A percentile compares a stretch with the other conserved stretches of the same genome.
Conservation (phyloP, 768 basidiomycete species). For the Boletellus sp. region DNA sequence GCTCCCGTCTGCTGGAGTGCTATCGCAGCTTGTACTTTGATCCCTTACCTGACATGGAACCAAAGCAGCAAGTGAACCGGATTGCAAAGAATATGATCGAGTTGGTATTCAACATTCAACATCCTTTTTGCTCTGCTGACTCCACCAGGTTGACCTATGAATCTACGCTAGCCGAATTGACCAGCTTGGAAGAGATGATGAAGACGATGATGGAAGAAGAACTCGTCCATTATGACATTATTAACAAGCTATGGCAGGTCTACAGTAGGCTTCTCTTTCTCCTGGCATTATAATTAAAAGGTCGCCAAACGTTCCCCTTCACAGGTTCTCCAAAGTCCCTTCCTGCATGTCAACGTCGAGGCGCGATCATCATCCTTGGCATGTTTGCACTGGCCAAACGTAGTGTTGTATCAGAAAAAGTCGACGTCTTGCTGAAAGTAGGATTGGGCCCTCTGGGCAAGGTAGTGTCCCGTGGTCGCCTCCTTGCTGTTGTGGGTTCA, state of each 20-base stretch:
- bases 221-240: constrained; percentile 78
- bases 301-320: neutral
- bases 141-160: constrained; percentile 75
- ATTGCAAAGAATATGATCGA: constrained; percentile 98
- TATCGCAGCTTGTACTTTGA: constrained; percentile 91
- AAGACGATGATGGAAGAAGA: constrained; percentile 91
- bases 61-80: constrained; percentile 84
- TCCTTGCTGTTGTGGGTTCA: neutral
- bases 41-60: constrained; percentile 62
- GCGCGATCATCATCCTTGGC: constrained; percentile 93
- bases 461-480: constrained; percentile 39
- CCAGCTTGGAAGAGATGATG: constrained; percentile 95
- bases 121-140: neutral
- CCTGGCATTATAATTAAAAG: neutral
- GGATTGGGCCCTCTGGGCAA: constrained; percentile 84
- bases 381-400: constrained; percentile 89
- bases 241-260: constrained; percentile 91
- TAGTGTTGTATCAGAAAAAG: constrained; percentile 74
- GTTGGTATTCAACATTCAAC: constrained; percentile 41
- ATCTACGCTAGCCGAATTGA: constrained; percentile 91
- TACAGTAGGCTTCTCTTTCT: constrained; percentile 61
- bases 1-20: constrained; percentile 82
- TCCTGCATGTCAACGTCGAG: constrained; percentile 83
- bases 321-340: constrained; percentile 71
- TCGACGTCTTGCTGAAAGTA: constrained; percentile 81